Percentiles rank a stretch among this genome's conserved stretches.
phyloP scores from a whole-genome alignment of 495 filamentous ascomycete genomes.

The Chaetomidium leptoderma region DNA sequence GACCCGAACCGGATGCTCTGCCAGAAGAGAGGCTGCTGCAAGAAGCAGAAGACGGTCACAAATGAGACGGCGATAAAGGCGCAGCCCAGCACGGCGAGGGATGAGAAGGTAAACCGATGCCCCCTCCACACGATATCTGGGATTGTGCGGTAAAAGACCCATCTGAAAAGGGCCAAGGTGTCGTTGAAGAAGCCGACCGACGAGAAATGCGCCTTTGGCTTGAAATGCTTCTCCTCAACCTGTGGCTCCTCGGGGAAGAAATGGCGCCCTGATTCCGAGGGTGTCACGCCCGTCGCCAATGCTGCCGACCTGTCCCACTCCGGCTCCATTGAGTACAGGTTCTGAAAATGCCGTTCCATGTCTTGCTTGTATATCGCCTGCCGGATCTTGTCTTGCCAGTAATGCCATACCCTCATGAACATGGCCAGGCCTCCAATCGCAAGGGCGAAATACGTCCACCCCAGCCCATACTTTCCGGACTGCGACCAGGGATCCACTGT shows the following conservation, averaged over 20 bases:
- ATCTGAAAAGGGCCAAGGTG: slow-evolving; percentile 69
- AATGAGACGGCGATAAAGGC: slow-evolving; percentile 63
- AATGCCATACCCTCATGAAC: slow-evolving; percentile 69
- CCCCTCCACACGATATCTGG: slow-evolving; percentile 61
- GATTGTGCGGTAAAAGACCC: slow-evolving; percentile 80
- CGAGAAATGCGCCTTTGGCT: slow-evolving; percentile 63
- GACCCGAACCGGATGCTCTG: slow-evolving; percentile 78
- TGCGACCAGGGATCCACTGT: slow-evolving; percentile 73
- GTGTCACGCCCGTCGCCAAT: slow-evolving; percentile 60
- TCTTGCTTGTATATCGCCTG: slow-evolving; percentile 78
- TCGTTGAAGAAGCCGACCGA: slow-evolving; percentile 69
- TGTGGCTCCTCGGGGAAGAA: slow-evolving; percentile 62
- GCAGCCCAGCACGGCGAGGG: slow-evolving; percentile 62
- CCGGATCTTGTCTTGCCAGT: slow-evolving; percentile 82
- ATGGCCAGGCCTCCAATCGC: slow-evolving; percentile 61
- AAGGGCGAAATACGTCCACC: slow-evolving; percentile 81
- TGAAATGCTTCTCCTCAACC: slow-evolving; percentile 47
- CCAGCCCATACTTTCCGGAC: slow-evolving; percentile 82
- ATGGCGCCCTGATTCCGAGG: slow-evolving; percentile 48
- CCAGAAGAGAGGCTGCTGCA: slow-evolving; percentile 82
- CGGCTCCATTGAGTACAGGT: slow-evolving; percentile 51
- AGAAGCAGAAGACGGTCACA: slow-evolving; percentile 72
- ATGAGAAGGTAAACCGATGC: slow-evolving; percentile 67
- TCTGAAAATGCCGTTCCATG: slow-evolving; percentile 52
- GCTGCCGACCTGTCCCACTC: slow-evolving; percentile 64